Evolutionary conservation across 2,329 filamentous ascomycete genomes (phyloP).

Genomic region (Cladophialophora chaetospira): DNA sequence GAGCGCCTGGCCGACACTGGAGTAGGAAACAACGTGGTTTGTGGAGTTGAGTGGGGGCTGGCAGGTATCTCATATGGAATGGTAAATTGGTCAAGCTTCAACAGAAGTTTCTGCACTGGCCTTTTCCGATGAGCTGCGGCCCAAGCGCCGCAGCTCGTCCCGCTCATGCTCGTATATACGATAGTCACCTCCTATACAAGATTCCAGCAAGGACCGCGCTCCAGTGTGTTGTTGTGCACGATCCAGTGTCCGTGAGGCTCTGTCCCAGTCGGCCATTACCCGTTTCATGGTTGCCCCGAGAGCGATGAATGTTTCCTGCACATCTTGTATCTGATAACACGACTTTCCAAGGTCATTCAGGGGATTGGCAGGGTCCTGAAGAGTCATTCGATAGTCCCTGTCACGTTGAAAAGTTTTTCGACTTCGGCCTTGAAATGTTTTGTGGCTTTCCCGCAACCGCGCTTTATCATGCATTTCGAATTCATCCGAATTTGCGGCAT

Average conservation of each 20-base stretch:
- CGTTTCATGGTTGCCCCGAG: conserved; percentile 22
- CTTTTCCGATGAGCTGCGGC: not conserved
- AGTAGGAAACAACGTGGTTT: no score
- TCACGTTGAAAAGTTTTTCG: conserved; percentile 7
- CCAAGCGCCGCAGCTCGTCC: conserved; percentile 15
- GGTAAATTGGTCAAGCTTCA: not conserved
- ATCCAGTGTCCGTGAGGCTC: not conserved
- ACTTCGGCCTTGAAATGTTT: not conserved
- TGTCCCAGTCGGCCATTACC: conserved; percentile 26
- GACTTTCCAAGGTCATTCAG: conserved; percentile 58
- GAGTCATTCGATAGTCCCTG: conserved; percentile 47
- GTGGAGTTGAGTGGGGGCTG: not conserved
- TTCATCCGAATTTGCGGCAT: conserved; percentile 5
- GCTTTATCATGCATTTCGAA: not conserved
- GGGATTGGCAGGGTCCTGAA: conserved; percentile 62
- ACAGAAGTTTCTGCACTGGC: not conserved
- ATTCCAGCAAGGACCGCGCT: conserved; percentile 20
- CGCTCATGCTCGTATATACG: conserved; percentile 29
- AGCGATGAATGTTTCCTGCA: conserved; percentile 48
- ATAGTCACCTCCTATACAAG: conserved; percentile 31
- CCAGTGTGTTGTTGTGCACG: not conserved
- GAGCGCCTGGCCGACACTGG: no score
- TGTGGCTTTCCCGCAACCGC: not conserved
- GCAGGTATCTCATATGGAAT: not conserved
- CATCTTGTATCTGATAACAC: conserved; percentile 51